Conservation (phyloP, 352 stramenopile genomes). For the Pythium brachiatum region DNA sequence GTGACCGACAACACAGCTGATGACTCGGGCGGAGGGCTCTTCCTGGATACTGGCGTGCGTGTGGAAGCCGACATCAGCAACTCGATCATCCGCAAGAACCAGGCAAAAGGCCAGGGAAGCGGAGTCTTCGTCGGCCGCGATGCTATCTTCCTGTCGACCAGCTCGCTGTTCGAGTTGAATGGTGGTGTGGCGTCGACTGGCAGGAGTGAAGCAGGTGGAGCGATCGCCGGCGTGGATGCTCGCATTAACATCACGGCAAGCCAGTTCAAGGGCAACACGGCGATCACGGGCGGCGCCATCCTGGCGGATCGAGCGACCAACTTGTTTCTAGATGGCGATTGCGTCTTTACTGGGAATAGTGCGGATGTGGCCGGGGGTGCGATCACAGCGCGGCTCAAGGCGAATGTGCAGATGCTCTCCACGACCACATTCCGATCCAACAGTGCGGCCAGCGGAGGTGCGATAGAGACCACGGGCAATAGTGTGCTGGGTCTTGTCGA, state of each 20-base stretch:
- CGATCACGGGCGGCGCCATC: constrained; percentile 41
- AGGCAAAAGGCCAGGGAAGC: constrained; percentile 43
- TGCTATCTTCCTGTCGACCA: constrained; percentile 25
- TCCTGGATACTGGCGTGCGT: constrained; percentile 45
- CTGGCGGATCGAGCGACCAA: constrained; percentile 36
- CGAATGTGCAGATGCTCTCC: constrained; percentile 8
- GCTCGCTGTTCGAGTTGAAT: constrained; percentile 37
- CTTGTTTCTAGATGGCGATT: constrained; percentile 21
- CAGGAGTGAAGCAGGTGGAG: constrained; percentile 58
- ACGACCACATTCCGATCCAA: constrained; percentile 5
- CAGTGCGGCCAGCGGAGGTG: constrained; percentile 2
- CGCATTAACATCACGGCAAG: constrained; percentile 32
- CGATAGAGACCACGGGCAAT: background rate
- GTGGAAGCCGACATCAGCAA: constrained; percentile 34
- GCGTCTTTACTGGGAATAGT: constrained; percentile 39
- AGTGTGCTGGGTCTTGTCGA: background rate
- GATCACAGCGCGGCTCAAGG: constrained; percentile 26
- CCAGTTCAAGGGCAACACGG: constrained; percentile 47
- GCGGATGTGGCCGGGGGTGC: constrained; percentile 50
- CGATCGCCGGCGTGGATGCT: constrained; percentile 41
- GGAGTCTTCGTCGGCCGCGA: constrained; percentile 55
- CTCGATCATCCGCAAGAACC: constrained; percentile 32
- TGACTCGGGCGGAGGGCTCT: constrained; percentile 57
- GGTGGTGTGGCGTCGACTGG: constrained; percentile 39
- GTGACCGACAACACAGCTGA: constrained; percentile 50